Evolutionary conservation across 2,329 filamentous ascomycete species (phyloP).

Genomic region (Ascosphaera acerosa): DNA sequence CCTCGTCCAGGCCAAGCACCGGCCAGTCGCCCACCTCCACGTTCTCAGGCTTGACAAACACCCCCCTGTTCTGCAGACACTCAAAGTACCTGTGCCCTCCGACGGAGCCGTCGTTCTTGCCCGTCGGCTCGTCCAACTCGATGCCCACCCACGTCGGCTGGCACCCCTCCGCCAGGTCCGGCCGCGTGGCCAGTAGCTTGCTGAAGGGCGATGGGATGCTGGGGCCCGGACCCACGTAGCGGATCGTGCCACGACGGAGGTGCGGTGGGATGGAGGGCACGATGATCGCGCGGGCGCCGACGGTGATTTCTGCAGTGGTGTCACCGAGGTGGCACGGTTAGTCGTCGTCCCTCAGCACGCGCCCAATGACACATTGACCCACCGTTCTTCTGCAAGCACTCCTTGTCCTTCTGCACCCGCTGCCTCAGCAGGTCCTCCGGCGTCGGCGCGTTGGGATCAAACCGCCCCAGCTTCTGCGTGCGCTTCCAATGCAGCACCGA

Average conservation of each 20-base stretch:
- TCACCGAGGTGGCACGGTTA: too few relatives aligned
- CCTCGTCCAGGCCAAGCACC: constrained; percentile 22
- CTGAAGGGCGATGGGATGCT: constrained; percentile 14
- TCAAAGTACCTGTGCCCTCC: constrained; percentile 29
- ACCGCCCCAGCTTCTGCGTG: constrained; percentile 80
- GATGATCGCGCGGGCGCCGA: constrained; percentile 19
- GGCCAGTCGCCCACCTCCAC: constrained; percentile 35
- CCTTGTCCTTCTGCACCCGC: constrained; percentile 30
- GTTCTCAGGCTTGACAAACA: constrained; percentile 36
- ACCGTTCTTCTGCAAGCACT: constrained; percentile 42
- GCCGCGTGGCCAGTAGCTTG: constrained; percentile 6
- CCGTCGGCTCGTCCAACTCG: constrained; percentile 35
- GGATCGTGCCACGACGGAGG: constrained; percentile 19
- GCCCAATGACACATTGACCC: too few relatives aligned
- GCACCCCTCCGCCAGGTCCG: constrained; percentile 7
- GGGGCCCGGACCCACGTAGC: constrained; percentile 18
- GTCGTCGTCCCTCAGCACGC: too few relatives aligned
- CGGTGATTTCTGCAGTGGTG: constrained; percentile 1
- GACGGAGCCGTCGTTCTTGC: constrained; percentile 35
- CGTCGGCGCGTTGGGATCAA: constrained; percentile 60
- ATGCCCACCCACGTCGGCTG: constrained; percentile 30
- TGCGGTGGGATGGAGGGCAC: constrained; percentile 19
- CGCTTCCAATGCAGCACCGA: constrained; percentile 92
- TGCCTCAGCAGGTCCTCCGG: constrained; percentile 47
- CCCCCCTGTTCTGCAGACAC: constrained; percentile 28